phyloP scores from a whole-genome alignment of 2,329 filamentous ascomycete genomes.

The Tolypocladium album region DNA sequence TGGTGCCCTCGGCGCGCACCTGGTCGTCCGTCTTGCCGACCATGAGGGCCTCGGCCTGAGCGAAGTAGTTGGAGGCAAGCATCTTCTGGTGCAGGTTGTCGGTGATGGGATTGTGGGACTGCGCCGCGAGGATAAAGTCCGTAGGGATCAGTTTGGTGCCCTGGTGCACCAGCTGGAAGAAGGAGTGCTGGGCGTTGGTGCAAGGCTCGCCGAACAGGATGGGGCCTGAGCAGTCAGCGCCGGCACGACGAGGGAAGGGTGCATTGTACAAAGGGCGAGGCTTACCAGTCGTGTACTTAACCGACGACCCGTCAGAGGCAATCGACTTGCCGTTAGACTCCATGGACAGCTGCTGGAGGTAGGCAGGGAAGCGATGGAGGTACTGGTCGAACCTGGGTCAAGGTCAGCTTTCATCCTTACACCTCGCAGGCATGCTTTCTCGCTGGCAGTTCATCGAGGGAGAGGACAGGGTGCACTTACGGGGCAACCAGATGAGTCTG shows the following conservation, averaged over 20 bases:
- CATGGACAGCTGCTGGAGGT: constrained; percentile 98
- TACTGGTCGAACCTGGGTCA: constrained; percentile 82
- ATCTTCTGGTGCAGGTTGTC: constrained; percentile 94
- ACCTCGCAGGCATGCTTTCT: not conserved
- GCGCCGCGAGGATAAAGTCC: constrained; percentile 92
- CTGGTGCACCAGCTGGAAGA: constrained; percentile 99
- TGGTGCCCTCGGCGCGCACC: constrained; percentile 63
- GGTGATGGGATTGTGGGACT: constrained; percentile 93
- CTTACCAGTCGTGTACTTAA: constrained; percentile 86
- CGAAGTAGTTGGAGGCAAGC: constrained; percentile 87
- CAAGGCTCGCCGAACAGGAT: constrained; percentile 97
- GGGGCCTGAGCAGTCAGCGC: constrained; percentile 38
- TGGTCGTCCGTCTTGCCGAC: constrained; percentile 77
- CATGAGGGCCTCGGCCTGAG: constrained; percentile 82
- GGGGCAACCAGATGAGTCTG: constrained; percentile 96
- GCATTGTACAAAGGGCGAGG: not conserved
- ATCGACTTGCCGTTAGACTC: constrained; percentile 99
- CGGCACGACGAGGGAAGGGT: not conserved
- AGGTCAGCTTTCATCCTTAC: constrained; percentile 2
- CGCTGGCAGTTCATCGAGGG: not conserved
- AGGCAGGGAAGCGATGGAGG: constrained; percentile 96
- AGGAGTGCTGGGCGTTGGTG: constrained; percentile 98
- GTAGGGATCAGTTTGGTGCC: constrained; percentile 97
- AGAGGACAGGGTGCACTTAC: constrained; percentile 38
- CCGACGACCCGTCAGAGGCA: constrained; percentile 75